Evolutionary conservation across 768 basidiomycete genomes (phyloP).

Genomic region (Boletales sp.): DNA sequence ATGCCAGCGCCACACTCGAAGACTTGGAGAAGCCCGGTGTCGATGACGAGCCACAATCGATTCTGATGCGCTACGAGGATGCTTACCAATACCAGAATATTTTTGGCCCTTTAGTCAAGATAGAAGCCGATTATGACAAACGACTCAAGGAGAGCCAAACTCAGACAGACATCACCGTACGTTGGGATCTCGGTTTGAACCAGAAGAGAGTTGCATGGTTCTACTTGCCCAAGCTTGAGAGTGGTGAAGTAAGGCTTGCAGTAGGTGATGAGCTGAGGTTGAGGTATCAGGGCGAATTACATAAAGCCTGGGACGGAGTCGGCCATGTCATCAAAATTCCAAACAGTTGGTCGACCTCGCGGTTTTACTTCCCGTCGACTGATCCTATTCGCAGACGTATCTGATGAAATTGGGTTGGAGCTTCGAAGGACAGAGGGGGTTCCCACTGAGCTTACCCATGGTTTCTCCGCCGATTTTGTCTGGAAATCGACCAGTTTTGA

Average conservation of each 20-base stretch:
- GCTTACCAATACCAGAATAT: slow-evolving; percentile 99
- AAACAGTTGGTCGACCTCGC: slow-evolving; percentile 66
- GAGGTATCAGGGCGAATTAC: slow-evolving; percentile 83
- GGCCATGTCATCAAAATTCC: slow-evolving; percentile 99
- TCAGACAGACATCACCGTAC: slow-evolving; percentile 91
- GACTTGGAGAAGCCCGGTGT: slow-evolving; percentile 97
- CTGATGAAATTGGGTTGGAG: slow-evolving; percentile 96
- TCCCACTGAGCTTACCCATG: slow-evolving; percentile 89
- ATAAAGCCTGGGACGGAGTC: slow-evolving; percentile 95
- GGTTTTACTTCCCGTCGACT: not conserved
- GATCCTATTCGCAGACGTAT: slow-evolving; percentile 65
- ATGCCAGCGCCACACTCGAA: slow-evolving; percentile 89
- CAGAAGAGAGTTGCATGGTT: slow-evolving; percentile 99
- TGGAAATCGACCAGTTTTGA: slow-evolving; percentile 99
- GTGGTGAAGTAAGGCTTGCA: slow-evolving; percentile 94
- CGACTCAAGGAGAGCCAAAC: slow-evolving; percentile 97
- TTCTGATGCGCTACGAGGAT: slow-evolving; percentile 90
- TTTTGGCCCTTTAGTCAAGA: slow-evolving; percentile 98
- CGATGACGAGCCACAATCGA: slow-evolving; percentile 95
- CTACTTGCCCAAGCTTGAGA: slow-evolving; percentile 91
- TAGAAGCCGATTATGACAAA: slow-evolving; percentile 99
- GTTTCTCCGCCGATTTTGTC: slow-evolving; percentile 97
- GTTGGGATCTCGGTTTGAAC: slow-evolving; percentile 98
- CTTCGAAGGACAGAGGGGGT: slow-evolving; percentile 88
- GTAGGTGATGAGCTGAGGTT: slow-evolving; percentile 94